These are phyloP conservation scores for Amoeboradix gromovi DNA, from an alignment of 371 early-diverging fungal species.

Conservation along the genomic window DNA sequence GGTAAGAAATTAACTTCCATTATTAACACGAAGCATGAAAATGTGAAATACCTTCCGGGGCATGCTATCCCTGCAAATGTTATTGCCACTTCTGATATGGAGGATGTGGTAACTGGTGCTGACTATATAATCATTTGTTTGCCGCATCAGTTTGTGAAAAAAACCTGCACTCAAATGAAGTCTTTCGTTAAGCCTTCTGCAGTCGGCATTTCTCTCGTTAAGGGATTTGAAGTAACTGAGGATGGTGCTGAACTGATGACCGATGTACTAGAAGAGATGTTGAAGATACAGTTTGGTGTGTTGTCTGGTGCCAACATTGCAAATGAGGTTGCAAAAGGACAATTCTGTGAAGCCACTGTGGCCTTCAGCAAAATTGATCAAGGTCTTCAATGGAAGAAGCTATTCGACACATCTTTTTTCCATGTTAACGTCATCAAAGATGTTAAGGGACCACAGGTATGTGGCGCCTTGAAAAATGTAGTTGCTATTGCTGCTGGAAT, in stretches of 20 bases:
- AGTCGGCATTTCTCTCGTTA: slow-evolving; percentile 77
- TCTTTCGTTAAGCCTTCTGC: slow-evolving; percentile 33
- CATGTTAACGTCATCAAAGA: slow-evolving; percentile 50
- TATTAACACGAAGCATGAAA: slow-evolving; percentile 76
- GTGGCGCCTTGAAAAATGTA: slow-evolving; percentile 94
- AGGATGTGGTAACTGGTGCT: slow-evolving; percentile 39
- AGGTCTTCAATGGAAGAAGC: slow-evolving; percentile 35
- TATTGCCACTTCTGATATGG: slow-evolving; percentile 48
- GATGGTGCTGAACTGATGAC: slow-evolving; percentile 47
- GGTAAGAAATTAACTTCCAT: slow-evolving; percentile 68
- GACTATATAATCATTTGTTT: slow-evolving; percentile 77
- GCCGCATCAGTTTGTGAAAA: slow-evolving; percentile 82
- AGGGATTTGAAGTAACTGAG: slow-evolving; percentile 52
- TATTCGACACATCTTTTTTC: slow-evolving; percentile 70
- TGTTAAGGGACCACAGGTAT: slow-evolving; percentile 72
- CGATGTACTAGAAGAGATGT: slow-evolving; percentile 42
- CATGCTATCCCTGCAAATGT: slow-evolving; percentile 60
- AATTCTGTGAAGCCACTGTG: slow-evolving; percentile 77
- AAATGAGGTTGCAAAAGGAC: slow-evolving; percentile 66
- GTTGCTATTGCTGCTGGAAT: slow-evolving; percentile 93
- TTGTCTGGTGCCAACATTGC: slow-evolving; percentile 98
- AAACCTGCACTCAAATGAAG: slow-evolving; percentile 42
- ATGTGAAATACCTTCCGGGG: slow-evolving; percentile 81
- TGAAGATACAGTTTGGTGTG: slow-evolving; percentile 45
- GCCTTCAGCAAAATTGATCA: slow-evolving; percentile 33